phyloP scores from a whole-genome alignment of 2,329 filamentous ascomycete species.

The Sarocladium kiliense region DNA sequence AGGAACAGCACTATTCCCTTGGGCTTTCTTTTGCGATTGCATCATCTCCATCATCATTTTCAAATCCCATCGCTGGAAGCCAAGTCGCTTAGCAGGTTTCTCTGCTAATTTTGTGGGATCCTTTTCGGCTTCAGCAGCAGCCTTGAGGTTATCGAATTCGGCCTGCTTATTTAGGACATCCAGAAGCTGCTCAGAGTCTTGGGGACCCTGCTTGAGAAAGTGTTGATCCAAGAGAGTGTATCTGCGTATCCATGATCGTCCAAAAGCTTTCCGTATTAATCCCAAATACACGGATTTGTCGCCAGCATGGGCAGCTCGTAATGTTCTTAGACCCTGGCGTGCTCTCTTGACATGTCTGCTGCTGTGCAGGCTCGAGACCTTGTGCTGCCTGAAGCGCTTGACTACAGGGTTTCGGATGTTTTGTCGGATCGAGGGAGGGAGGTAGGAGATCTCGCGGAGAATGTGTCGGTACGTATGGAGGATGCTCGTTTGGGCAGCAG shows the following conservation, averaged over 20 bases:
- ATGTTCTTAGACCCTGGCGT: constrained; percentile 35
- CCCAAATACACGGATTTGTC: constrained; percentile 39
- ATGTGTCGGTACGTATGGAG: constrained; percentile 46
- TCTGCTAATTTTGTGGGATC: neutral
- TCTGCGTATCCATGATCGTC: constrained; percentile 45
- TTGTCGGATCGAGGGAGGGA: constrained; percentile 42
- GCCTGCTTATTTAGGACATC: neutral
- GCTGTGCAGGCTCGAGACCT: constrained; percentile 20
- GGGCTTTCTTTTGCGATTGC: neutral
- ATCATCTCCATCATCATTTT: neutral
- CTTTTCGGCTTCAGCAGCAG: neutral
- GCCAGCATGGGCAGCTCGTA: constrained; percentile 51
- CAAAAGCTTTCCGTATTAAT: constrained; percentile 46
- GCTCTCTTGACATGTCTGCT: constrained; percentile 34
- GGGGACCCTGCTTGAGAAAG: constrained; percentile 32
- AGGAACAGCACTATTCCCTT: neutral
- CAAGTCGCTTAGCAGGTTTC: neutral
- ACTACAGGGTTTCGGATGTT: constrained; percentile 24
- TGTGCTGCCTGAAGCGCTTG: constrained; percentile 34
- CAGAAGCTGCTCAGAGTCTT: constrained; percentile 36
- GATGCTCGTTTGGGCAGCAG: neutral
- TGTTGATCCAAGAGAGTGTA: constrained; percentile 38
- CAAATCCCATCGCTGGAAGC: neutral
- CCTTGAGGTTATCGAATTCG: neutral
- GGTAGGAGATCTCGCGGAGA: constrained; percentile 56